A percentile compares a stretch with the other conserved stretches of the same genome.
Conservation (phyloP, 495 filamentous ascomycete species). For the Trypethelium eluteriae region DNA sequence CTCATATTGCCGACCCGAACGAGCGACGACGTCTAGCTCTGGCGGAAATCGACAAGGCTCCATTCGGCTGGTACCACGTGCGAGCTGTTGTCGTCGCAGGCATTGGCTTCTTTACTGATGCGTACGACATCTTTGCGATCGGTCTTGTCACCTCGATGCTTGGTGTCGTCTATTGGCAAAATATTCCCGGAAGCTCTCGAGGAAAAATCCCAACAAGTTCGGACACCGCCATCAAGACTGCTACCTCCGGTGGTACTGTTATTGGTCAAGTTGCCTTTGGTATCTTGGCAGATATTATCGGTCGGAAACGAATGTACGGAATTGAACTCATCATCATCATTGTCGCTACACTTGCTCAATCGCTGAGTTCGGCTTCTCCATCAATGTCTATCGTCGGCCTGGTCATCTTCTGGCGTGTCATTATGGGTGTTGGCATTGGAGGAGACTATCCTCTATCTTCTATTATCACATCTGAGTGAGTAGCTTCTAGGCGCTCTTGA, state of each 20-base stretch:
- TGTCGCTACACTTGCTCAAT: constrained; percentile 70
- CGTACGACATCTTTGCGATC: constrained; percentile 76
- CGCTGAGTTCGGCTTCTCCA: constrained; percentile 58
- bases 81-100: constrained; percentile 72
- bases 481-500: constrained; percentile 12
- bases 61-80: constrained; percentile 73
- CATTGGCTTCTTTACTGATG: constrained; percentile 78
- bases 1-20: constrained; percentile 61
- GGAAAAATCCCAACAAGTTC: constrained; percentile 51
- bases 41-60: constrained; percentile 70
- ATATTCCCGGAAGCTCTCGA: constrained; percentile 31
- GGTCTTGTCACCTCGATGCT: constrained; percentile 54
- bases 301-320: constrained; percentile 81
- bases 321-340: constrained; percentile 85
- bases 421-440: constrained; percentile 50
- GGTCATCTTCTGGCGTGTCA: constrained; percentile 81
- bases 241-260: constrained; percentile 81
- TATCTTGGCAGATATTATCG: constrained; percentile 67
- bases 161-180: constrained; percentile 64
- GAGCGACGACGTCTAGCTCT: constrained; percentile 68
- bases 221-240: constrained; percentile 77
- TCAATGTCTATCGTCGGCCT: constrained; percentile 66
- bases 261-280: constrained; percentile 80
- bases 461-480: constrained; percentile 74
- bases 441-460: constrained; percentile 73